A percentile compares a stretch with the other conserved stretches of the same genome.
These are phyloP conservation scores for Annulohypoxylon moriforme DNA, from an alignment of 495 filamentous ascomycete species.

Conservation along the genomic window DNA sequence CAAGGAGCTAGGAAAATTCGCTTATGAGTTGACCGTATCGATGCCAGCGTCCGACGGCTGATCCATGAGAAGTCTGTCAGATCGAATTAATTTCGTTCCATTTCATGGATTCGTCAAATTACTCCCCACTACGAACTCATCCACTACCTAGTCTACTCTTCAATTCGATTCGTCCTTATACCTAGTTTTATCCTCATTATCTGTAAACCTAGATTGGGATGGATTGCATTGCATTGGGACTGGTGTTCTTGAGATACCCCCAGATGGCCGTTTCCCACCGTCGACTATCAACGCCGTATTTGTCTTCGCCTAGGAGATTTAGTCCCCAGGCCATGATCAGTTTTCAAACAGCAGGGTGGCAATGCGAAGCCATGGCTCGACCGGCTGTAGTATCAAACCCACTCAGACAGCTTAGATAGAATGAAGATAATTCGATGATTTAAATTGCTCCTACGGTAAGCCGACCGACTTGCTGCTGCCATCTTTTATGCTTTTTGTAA, in stretches of 20 bases:
- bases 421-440: conserved; percentile 27
- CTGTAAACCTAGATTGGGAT: conserved; percentile 26
- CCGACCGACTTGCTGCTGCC: background rate
- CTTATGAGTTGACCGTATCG: conserved; percentile 26
- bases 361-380: conserved; percentile 1
- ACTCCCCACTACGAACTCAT: background rate
- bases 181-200: conserved; percentile 12
- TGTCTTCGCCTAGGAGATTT: background rate
- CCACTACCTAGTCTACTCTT: background rate
- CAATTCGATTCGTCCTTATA: background rate
- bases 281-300: background rate
- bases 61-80: background rate
- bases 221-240: conserved; percentile 14
- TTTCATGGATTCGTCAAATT: background rate
- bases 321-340: background rate
- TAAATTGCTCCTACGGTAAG: conserved; percentile 13
- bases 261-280: background rate
- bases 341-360: background rate
- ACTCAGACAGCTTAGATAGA: conserved; percentile 26
- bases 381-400: background rate
- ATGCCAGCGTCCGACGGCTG: background rate
- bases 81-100: background rate
- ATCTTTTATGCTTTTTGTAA: conserved; percentile 16
- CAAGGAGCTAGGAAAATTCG: conserved; percentile 64
- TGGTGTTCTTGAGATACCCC: conserved; percentile 26